phyloP scores from a whole-genome alignment of 1,284 basidiomycete species.

The Veloboletus limbatus region DNA sequence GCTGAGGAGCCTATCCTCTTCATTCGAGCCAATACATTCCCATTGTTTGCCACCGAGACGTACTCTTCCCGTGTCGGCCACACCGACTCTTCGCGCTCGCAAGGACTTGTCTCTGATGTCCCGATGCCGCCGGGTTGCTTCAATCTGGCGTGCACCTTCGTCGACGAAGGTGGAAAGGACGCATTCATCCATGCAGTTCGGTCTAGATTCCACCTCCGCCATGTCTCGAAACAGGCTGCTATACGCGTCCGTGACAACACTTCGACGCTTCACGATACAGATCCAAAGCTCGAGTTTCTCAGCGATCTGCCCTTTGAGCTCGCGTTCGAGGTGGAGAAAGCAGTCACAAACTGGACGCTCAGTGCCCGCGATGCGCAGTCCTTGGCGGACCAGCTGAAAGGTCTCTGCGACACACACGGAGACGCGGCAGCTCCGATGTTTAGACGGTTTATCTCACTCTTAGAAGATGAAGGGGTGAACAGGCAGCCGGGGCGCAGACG shows the following conservation, averaged over 20 bases:
- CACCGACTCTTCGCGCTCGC: slow-evolving; percentile 16
- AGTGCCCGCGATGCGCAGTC: slow-evolving; percentile 21
- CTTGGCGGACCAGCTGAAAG: slow-evolving; percentile 20
- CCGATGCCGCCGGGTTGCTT: slow-evolving; percentile 32
- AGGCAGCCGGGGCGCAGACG: not conserved
- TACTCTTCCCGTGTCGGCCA: rapidly evolving
- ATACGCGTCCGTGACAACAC: slow-evolving; percentile 18
- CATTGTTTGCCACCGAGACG: slow-evolving; percentile 18
- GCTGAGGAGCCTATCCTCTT: slow-evolving; percentile 21
- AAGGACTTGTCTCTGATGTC: slow-evolving; percentile 28
- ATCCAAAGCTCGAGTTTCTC: slow-evolving; percentile 25
- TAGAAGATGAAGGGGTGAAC: slow-evolving; percentile 18
- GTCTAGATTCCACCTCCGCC: slow-evolving; percentile 26
- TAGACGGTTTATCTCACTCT: slow-evolving; percentile 25
- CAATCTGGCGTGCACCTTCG: slow-evolving; percentile 31
- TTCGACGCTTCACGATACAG: not conserved
- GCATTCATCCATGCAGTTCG: slow-evolving; percentile 30
- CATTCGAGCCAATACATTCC: slow-evolving; percentile 25
- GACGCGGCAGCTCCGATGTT: slow-evolving; percentile 32
- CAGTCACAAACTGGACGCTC: slow-evolving; percentile 30
- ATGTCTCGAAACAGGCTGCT: not conserved
- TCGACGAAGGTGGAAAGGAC: slow-evolving; percentile 20
- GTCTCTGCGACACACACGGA: slow-evolving; percentile 18
- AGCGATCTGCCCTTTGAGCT: slow-evolving; percentile 33
- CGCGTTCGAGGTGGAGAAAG: slow-evolving; percentile 42